phyloP scores from a whole-genome alignment of 129 eudicot species.

The Erigeron canadensis region DNA sequence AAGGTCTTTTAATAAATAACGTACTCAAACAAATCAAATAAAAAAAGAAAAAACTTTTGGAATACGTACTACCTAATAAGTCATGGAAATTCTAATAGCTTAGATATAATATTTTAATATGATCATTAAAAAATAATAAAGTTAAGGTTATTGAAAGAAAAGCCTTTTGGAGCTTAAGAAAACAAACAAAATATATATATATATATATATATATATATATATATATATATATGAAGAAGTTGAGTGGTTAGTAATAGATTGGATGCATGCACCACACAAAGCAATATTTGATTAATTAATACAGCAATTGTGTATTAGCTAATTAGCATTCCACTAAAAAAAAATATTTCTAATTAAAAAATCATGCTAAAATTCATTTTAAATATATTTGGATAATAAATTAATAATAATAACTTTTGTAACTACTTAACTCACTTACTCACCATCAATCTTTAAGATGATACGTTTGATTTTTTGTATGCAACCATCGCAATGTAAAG shows the following conservation, averaged over 20 bases:
- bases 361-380: neutral
- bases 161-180: slow-evolving; percentile 6
- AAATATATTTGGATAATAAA: neutral
- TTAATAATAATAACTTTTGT: neutral
- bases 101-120: neutral
- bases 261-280: neutral
- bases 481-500: slow-evolving; percentile 87
- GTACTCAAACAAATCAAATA: no score
- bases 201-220: no score
- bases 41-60: neutral
- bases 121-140: neutral
- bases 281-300: neutral
- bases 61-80: slow-evolving; percentile 23
- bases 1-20: no score
- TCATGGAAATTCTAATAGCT: slow-evolving; percentile 13
- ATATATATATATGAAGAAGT: neutral
- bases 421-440: slow-evolving; percentile 34
- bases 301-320: neutral
- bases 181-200: neutral
- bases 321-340: no score
- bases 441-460: slow-evolving; percentile 65
- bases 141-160: neutral
- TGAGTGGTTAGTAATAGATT: slow-evolving; percentile 21
- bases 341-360: no score
- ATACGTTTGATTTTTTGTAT: slow-evolving; percentile 72